Evolutionary conservation across 2,329 filamentous ascomycete genomes (phyloP).

Genomic region (Pseudopithomyces maydicus): DNA sequence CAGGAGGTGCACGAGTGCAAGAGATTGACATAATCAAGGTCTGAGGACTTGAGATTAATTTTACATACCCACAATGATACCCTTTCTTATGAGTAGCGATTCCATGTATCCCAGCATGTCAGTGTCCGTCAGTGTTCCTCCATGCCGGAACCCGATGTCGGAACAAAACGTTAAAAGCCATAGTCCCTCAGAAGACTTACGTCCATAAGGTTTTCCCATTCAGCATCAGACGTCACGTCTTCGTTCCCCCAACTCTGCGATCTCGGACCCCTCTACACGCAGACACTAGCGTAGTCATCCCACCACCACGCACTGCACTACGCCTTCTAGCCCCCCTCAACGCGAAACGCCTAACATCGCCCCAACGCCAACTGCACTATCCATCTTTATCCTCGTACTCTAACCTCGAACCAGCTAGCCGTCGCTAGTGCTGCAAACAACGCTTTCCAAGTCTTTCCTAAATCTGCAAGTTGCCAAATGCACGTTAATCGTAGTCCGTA

Average conservation of each 20-base stretch:
- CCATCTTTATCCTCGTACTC: background rate
- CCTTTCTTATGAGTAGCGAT: no score
- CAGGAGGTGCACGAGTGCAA: no score
- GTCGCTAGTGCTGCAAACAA: constrained; percentile 3
- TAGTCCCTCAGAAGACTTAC: background rate
- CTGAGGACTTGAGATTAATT: background rate
- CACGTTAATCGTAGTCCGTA: background rate
- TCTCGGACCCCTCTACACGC: background rate
- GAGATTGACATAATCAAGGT: background rate
- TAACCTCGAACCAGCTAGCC: constrained; percentile 5
- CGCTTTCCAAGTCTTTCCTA: background rate
- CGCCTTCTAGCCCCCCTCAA: background rate
- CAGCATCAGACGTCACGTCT: background rate
- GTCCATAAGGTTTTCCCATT: background rate
- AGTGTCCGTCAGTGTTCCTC: background rate
- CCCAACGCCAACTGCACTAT: background rate
- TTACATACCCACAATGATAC: background rate
- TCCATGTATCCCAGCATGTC: no score
- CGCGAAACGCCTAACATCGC: background rate
- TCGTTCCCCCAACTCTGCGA: background rate
- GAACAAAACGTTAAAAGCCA: background rate
- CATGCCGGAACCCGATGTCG: background rate
- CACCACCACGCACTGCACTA: background rate
- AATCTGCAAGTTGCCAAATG: background rate
- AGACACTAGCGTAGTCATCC: background rate